Base-by-base conservation (phyloP, 1,139 yeast genomes). In the Arxiozyma slooffiae region DNA sequence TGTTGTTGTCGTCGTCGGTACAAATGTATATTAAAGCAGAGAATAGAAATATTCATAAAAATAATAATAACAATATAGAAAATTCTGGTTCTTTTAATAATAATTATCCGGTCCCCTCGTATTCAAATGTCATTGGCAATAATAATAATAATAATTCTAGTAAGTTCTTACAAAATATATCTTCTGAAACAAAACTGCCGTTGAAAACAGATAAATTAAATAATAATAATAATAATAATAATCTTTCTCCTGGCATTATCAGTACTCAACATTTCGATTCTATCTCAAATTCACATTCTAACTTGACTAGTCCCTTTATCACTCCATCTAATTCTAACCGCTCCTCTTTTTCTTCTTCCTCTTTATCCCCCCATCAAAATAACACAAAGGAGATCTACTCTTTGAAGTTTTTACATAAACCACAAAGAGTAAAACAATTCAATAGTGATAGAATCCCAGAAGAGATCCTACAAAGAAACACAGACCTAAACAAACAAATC, bases 341-440 rank as follows among this genome's bases (percentile, higher is more conserved):
- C 7, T 21, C 30, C 18, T 40, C 42, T 3, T 22, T 37, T 24
- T 41, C 43, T n/a, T 16, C 14, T n/a, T 22, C 22, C 30, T 1
- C 44, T 17, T 24, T 34, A 7, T 23, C 44, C 7, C 5, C 34
- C 7, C 17, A 26, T 24, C 18, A 2, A 3, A 30, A 30, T 30
- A 43, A 30, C 16, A 43, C 34, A 17, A 37, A 23, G 20, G 34
- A 41, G 21, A 41, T 43, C 17, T 46, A 55, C 46, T 62, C 67
- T 9, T 50, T 63, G 39, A 55, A 58, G 36, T 61, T 60, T 45
- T 49, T 63, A 49, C 61, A 60, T 47, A 60, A 60, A 48, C 64
- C 64, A 14, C 57, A 56, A 47, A 53, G 64, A 24, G 60, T 60
- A 6, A 44, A 55, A 22, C 57, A 54, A 47, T 48, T 58, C 22